These are phyloP conservation scores for Wickerhamiella hasegawae DNA, from an alignment of 805 yeast genomes.

Conservation along the genomic window DNA sequence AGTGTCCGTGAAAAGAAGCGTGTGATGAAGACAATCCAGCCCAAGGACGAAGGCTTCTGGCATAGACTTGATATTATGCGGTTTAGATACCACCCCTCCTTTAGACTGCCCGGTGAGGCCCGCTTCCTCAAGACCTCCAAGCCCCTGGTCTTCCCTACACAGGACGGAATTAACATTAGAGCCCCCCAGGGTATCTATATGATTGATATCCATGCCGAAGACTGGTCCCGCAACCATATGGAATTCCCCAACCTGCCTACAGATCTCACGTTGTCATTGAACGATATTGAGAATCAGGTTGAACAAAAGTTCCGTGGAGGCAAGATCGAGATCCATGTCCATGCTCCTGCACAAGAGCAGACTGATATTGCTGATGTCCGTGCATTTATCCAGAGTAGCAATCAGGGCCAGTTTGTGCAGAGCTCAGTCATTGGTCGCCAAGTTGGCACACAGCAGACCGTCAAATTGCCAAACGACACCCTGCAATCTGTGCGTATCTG, in stretches of 20 bases:
- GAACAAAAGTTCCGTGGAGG: constrained; percentile 21
- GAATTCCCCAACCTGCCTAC: constrained; percentile 51
- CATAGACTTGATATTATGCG: constrained; percentile 64
- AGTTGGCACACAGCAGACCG: constrained; percentile 9
- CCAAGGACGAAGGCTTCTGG: constrained; percentile 72
- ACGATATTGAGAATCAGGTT: constrained; percentile 28
- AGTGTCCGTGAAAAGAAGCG: constrained; percentile 16
- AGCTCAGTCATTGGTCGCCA: constrained; percentile 10
- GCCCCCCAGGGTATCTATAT: constrained; percentile 57
- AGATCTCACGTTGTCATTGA: constrained; percentile 33
- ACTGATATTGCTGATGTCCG: constrained; percentile 36
- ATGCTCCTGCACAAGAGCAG: constrained; percentile 29
- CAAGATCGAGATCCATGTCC: constrained; percentile 23
- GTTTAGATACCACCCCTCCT: constrained; percentile 68
- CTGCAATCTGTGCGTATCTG: constrained; percentile 38
- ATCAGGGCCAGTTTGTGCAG: neutral
- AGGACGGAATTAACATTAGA: constrained; percentile 31
- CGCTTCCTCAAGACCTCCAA: constrained; percentile 22
- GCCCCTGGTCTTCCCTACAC: constrained; percentile 33
- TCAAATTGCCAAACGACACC: constrained; percentile 9
- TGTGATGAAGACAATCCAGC: constrained; percentile 22
- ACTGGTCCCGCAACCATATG: constrained; percentile 34
- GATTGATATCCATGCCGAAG: constrained; percentile 54
- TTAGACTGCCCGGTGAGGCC: constrained; percentile 50
- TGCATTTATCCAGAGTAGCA: constrained; percentile 1